Conservation (phyloP, 192 early-diverging fungal species). For the Linnemannia exigua region DNA sequence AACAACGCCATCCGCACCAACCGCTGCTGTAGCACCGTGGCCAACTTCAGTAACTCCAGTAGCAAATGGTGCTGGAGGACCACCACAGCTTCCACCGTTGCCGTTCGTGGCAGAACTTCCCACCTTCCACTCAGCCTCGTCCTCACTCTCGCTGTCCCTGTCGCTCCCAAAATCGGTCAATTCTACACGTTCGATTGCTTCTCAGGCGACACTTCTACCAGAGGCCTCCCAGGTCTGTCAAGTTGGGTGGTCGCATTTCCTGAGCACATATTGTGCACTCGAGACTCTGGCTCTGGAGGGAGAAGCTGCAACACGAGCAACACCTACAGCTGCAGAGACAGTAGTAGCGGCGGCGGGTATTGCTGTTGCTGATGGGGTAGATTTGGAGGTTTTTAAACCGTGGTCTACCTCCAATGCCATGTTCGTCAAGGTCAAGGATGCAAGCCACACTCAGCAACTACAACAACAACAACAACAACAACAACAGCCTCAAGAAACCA, state of each 20-base stretch:
- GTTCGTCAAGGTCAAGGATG: too few species aligned
- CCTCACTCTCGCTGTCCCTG: background rate
- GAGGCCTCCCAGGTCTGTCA: background rate
- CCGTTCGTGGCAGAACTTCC: background rate
- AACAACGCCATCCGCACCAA: background rate
- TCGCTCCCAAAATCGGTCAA: background rate
- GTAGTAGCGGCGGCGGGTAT: too few species aligned
- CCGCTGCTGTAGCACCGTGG: background rate
- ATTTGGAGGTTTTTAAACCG: too few species aligned
- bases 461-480: too few species aligned
- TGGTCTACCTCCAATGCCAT: too few species aligned
- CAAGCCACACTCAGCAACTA: too few species aligned
- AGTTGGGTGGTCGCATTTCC: conserved; percentile 6
- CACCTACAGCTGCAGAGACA: background rate
- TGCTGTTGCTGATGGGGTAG: too few species aligned
- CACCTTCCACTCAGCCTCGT: background rate
- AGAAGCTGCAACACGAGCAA: background rate
- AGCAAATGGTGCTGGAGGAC: background rate
- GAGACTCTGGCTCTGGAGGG: background rate
- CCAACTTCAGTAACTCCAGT: background rate
- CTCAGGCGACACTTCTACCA: background rate
- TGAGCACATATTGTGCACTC: background rate
- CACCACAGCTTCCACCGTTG: background rate
- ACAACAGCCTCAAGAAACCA: background rate
- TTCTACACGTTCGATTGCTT: background rate